Evolutionary conservation across 2,329 filamentous ascomycete species (phyloP), one percentile per base, ranked within the genome.

Genomic region (Aureobasidium subglaciale): DNA sequence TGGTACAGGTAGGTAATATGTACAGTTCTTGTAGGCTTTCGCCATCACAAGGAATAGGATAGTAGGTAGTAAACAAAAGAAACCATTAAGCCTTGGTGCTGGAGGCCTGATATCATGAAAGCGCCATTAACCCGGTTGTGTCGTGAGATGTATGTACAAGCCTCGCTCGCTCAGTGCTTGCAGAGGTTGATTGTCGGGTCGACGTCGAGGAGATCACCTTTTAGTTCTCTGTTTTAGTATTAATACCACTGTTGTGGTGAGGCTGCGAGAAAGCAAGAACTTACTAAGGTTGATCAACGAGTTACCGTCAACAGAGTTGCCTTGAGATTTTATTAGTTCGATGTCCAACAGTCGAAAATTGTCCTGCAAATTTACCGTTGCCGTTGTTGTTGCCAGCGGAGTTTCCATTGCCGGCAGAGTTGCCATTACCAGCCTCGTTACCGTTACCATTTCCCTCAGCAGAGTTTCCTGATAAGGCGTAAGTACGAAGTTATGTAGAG

Each of bases 171-270:
- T 27, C n/a, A 37, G 15, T 49, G 25, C 20, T 50, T 50, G 34
- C 35, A 40, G n/a, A 35, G 48, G 48, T 30, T 40, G 24, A 53
- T 16, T 2, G 49, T 53, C 27, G 49, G 49, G 38, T 53, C 49
- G 9, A 53, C 7, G 8, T 53, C 38, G 18, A 52, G 9, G 9
- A 41, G 25, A 24, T 29, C 49, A 34, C 49, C 49, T 53, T 53
- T 52, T 40, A 38, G 35, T 30, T 25, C 49, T 53, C 34, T 42
- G 45, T 30, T 53, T 53, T 52, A 53, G 49, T 53, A 53, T 53
- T 53, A 53, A 42, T 25, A 42, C 13, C 27, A 18, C 18, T 16
- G 5, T 11, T 8, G 5, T n/a, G 4, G 16, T 3, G 11, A 11
- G 24, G 6, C 8, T 7, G 5, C n/a, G 10, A 25, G 2, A 16